These are phyloP conservation scores for Balansia obtecta DNA, from an alignment of 2,329 filamentous ascomycete genomes.

Conservation along the genomic window DNA sequence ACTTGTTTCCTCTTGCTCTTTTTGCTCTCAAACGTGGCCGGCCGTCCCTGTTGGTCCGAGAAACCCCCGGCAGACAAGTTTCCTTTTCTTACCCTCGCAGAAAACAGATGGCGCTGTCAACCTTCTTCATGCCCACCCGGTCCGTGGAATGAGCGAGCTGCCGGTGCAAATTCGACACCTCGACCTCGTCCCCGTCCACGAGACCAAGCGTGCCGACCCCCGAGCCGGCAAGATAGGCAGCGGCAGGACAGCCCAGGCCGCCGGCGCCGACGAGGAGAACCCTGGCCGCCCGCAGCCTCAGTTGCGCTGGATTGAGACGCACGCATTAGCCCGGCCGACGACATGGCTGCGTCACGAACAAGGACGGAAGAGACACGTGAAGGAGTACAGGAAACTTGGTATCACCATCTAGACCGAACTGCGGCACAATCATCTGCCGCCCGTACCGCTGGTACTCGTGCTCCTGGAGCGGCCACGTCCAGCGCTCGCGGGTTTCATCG, in stretches of 20 bases:
- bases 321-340: too few relatives aligned
- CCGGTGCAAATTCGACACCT: conserved; percentile 82
- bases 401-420: conserved; percentile 61
- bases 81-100: conserved; percentile 34
- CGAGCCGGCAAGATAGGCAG: conserved; percentile 82
- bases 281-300: conserved; percentile 54
- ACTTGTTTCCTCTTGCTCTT: neutral
- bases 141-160: conserved; percentile 70
- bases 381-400: neutral
- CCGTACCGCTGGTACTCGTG: conserved; percentile 82
- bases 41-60: neutral
- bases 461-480: conserved; percentile 55
- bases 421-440: conserved; percentile 78
- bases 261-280: conserved; percentile 80
- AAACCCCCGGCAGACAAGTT: neutral
- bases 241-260: conserved; percentile 82
- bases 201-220: conserved; percentile 76
- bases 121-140: conserved; percentile 65
- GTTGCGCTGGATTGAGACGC: conserved; percentile 46
- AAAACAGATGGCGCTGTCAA: conserved; percentile 58
- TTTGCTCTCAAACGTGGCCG: neutral
- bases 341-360: too few relatives aligned
- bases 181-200: conserved; percentile 79
- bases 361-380: too few relatives aligned
- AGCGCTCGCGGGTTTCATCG: conserved; percentile 9